Base-by-base conservation (phyloP, 2,329 filamentous ascomycete genomes). In the Chaetomium olivaceum region DNA sequence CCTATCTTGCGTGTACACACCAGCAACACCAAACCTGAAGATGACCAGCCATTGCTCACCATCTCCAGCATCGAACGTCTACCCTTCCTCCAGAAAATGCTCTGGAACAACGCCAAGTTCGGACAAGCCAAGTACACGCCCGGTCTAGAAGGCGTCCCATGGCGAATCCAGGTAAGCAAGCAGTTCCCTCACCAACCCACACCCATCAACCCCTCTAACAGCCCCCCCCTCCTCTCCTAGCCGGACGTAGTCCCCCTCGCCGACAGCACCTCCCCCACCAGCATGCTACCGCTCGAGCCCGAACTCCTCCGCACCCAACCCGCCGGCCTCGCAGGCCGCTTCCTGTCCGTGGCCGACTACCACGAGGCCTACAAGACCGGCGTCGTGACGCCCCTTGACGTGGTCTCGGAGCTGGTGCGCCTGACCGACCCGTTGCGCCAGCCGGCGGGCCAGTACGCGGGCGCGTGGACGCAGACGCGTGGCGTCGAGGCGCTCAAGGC, bases 281-380 rank as follows among this genome's bases (percentile, higher is more conserved):
- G 70, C 31, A 73, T 81, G 71, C 75, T 82, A 3, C 75, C 78
- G 4, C 76, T 84, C 43, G 79, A 78, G 3, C 70, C 78, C 0
- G 77, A 80, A 43, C 77, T 84, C 3, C 75, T 77, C 57, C 74
- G 75, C 55, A 76, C 77, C 12, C 78, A 79, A 58, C 77, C 83
- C 8, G 73, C 77, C 19, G 74, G 78, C 54, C 73, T 80, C 14
- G 71, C 76, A 5, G 81, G 80, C 19, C 83, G 85, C 54, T 92
- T 91, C 78, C 86, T 88, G 75, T 90, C 90, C 3, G 85, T 88
- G 27, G 83, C 85, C 14, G 92, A 97, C 78, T 97, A 93, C 75
- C 89, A 92, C 74, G 83, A 85, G 60, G 84, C 91, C 50, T 96
- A 93, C 79, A 83, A 83, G 68, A 86, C 86, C 5, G 90, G 91